These are phyloP conservation scores for Entomortierella chlamydospora DNA, from an alignment of 192 early-diverging fungal species.

Conservation along the genomic window DNA sequence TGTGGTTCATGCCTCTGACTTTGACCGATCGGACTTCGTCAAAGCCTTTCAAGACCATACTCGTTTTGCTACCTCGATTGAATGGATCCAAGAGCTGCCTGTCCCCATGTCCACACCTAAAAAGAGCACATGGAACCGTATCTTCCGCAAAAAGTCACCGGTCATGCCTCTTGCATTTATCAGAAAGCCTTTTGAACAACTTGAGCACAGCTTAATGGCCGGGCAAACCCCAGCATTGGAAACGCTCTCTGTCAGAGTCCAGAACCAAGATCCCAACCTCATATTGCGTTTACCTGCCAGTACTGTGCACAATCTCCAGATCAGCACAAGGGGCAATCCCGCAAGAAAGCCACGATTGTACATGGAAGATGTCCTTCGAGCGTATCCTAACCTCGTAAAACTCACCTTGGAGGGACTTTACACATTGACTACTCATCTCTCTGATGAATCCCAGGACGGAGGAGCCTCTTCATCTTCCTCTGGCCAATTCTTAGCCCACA, in stretches of 20 bases:
- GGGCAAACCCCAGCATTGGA: constrained; percentile 17
- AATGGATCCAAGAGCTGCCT: constrained; percentile 42
- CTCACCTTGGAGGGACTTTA: constrained; percentile 36
- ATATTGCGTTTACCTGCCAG: constrained; percentile 13
- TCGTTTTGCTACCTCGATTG: constrained; percentile 33
- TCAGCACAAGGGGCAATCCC: constrained; percentile 36
- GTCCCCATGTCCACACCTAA: not conserved
- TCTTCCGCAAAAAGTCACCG: constrained; percentile 18
- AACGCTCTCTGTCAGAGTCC: constrained; percentile 29
- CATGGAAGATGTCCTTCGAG: constrained; percentile 37
- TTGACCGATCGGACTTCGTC: constrained; percentile 30
- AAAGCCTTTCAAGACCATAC: constrained; percentile 19
- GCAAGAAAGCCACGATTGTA: constrained; percentile 23
- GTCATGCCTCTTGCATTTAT: not conserved
- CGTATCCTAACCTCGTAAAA: constrained; percentile 32
- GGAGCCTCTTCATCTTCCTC: not conserved
- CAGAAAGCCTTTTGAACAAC: constrained; percentile 28
- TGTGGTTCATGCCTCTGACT: constrained; percentile 14
- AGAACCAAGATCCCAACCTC: constrained; percentile 36
- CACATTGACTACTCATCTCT: constrained; percentile 16
- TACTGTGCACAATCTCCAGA: constrained; percentile 23
- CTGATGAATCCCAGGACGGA: not conserved
- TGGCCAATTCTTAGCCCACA: not conserved
- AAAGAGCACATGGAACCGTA: constrained; percentile 28
- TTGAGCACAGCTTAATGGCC: constrained; percentile 11